Percentiles rank a stretch among this genome's conserved stretches.
phyloP scores from a whole-genome alignment of 2,329 filamentous ascomycete species.

The Zymoseptoria tritici region DNA sequence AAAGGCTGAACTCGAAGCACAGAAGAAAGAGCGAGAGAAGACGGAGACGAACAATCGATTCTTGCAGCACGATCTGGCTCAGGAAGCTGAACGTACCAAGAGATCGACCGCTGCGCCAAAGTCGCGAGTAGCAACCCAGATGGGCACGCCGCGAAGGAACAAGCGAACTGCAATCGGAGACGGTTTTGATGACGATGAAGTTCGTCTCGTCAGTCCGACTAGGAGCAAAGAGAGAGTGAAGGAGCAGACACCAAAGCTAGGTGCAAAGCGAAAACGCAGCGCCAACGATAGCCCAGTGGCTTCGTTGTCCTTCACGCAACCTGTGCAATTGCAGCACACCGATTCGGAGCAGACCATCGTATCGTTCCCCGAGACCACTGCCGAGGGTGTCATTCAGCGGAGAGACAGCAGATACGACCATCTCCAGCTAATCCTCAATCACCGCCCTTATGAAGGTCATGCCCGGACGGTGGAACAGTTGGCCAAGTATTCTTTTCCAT shows the following conservation, averaged over 20 bases:
- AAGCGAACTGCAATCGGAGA: conserved; percentile 44
- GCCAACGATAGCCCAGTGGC: conserved; percentile 58
- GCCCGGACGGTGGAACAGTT: conserved; percentile 62
- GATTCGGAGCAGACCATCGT: conserved; percentile 13
- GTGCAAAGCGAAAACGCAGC: conserved; percentile 61
- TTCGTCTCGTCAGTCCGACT: conserved; percentile 31
- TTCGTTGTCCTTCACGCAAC: conserved; percentile 33
- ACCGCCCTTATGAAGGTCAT: conserved; percentile 48
- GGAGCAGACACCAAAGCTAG: conserved; percentile 53
- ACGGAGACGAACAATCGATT: conserved; percentile 66
- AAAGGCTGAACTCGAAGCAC: conserved; percentile 56
- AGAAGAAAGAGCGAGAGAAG: conserved; percentile 57
- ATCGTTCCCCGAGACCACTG: neutral
- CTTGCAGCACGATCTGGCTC: conserved; percentile 61
- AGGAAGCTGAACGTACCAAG: conserved; percentile 50
- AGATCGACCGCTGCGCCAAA: conserved; percentile 29
- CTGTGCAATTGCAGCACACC: conserved; percentile 13
- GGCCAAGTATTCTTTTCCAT: conserved; percentile 57
- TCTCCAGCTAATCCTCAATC: conserved; percentile 57
- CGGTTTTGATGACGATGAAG: conserved; percentile 66
- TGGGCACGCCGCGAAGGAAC: conserved; percentile 22
- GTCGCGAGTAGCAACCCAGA: conserved; percentile 8
- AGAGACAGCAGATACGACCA: conserved; percentile 29
- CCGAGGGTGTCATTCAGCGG: conserved; percentile 2
- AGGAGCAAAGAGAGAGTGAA: conserved; percentile 43